Base-by-base conservation (phyloP, 1,139 yeast species). In the Suhomyces taliae region DNA sequence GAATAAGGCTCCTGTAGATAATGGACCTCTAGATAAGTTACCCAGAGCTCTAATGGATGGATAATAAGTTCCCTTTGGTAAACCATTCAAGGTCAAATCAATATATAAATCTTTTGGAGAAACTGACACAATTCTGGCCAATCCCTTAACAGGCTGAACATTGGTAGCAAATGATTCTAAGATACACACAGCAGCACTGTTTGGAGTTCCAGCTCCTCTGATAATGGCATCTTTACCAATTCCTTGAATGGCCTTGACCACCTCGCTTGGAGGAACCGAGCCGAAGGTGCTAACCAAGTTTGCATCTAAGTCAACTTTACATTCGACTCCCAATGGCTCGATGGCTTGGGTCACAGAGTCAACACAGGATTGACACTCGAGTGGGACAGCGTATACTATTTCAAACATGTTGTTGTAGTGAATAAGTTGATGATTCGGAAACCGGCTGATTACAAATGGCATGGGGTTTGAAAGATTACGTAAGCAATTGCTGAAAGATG, bases 111-210 rank as follows among this genome's bases (percentile, higher is more conserved):
- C 74, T 15, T 57, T 50, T 1, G 75, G 67, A 15, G 74, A 66
- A 12, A 87, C 85, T 43, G 86, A 77, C n/a, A 91, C 96, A 46
- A 93, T 83, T 53, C 98, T 76, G 1, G 91, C 96, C 47, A 91
- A 76, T 1, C 98, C 98, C 59, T 86, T 82, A 32, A 91, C 96
- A 0, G 95, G 89, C 45, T 79, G 77, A 27, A 55, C 54, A 32
- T 53, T 53, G 1, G 69, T 57, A 48, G 74, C 81, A 58, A 85
- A 87, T 14, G 87, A 78, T 62, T 93, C 98, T 48, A 91, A 68
- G 41, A 91, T 91, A 54, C 95, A 84, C 31, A 91, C 98, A 0
- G 96, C 97, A 0, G 97, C 96, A 27, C 91, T 81, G 62, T 91
- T 85, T 19, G 95, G 85, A 46, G 75, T 74, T 2, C 98, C 98